Conservation (phyloP, 2,329 filamentous ascomycete genomes). For the Aureobasidium pullulans region DNA sequence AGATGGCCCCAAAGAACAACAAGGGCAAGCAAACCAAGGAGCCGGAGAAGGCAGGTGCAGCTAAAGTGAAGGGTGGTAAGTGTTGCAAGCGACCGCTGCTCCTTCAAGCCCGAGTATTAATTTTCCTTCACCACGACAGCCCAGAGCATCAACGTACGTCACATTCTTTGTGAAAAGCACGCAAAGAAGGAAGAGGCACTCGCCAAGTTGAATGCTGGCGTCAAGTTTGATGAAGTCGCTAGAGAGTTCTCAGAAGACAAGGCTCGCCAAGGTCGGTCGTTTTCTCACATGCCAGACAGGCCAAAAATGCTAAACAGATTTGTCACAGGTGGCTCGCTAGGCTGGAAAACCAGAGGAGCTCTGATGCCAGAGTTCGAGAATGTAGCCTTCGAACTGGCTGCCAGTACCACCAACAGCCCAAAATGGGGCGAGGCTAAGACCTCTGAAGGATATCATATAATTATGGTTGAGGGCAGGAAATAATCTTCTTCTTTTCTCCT, state of each 20-base stretch:
- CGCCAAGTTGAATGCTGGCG: slow-evolving; percentile 57
- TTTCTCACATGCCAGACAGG: background rate
- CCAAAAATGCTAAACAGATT: background rate
- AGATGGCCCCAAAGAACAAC: slow-evolving; percentile 20
- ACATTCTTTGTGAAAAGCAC: slow-evolving; percentile 72
- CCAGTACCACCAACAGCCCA: slow-evolving; percentile 57
- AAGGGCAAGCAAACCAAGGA: slow-evolving; percentile 23
- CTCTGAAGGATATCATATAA: slow-evolving; percentile 68
- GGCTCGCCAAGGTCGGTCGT: slow-evolving; percentile 49
- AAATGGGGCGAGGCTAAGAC: slow-evolving; percentile 67
- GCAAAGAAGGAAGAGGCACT: slow-evolving; percentile 70
- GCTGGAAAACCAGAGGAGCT: slow-evolving; percentile 64
- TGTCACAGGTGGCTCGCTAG: slow-evolving; percentile 56
- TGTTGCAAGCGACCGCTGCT: background rate
- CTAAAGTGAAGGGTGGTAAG: slow-evolving; percentile 41
- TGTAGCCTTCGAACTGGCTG: slow-evolving; percentile 61
- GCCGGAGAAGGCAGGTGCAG: slow-evolving; percentile 24
- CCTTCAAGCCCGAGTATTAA: background rate
- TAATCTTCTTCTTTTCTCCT: slow-evolving; percentile 21
- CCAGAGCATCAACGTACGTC: slow-evolving; percentile 64
- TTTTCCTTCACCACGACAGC: slow-evolving; percentile 29
- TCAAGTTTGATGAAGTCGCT: slow-evolving; percentile 69
- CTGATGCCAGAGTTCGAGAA: slow-evolving; percentile 64
- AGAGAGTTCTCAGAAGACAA: slow-evolving; percentile 70
- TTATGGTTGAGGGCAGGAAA: slow-evolving; percentile 67